Evolutionary conservation across 441 rosid species (phyloP).

Genomic region (Erysimum cheiri): DNA sequence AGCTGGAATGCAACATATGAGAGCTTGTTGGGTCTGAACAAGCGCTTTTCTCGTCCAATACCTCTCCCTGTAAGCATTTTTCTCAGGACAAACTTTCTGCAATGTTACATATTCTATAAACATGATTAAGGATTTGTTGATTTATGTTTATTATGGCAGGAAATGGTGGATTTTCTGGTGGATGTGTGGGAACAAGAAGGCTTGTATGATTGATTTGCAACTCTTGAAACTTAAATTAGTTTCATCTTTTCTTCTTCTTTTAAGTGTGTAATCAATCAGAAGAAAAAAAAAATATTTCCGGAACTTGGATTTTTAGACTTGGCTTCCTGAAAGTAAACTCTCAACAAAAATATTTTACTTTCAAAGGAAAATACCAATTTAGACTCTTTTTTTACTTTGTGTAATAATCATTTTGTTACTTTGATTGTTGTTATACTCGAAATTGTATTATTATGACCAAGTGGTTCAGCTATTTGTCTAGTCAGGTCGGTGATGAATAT

Average conservation of each 20-base stretch:
- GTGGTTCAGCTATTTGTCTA: conserved; percentile 1
- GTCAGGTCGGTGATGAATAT: background rate
- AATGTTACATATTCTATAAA: background rate
- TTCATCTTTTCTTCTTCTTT: background rate
- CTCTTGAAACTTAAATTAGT: conserved; percentile 21
- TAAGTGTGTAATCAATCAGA: conserved; percentile 36
- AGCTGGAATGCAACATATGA: conserved; percentile 77
- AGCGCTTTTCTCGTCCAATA: conserved; percentile 57
- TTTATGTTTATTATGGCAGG: conserved; percentile 47
- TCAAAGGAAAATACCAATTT: background rate
- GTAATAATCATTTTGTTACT: background rate
- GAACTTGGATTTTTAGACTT: conserved; percentile 11
- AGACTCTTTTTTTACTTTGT: background rate
- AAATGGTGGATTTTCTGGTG: conserved; percentile 85
- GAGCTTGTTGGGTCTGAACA: conserved; percentile 62
- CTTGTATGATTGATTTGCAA: conserved; percentile 56
- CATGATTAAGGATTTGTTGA: conserved; percentile 5
- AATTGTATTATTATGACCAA: conserved; percentile 31
- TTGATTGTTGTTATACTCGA: background rate
- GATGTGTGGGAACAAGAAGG: conserved; percentile 89
- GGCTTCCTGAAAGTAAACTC: conserved; percentile 23
- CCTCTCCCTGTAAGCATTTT: conserved; percentile 72
- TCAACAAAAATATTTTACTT: conserved; percentile 7
- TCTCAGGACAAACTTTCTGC: background rate
- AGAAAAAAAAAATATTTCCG: background rate